phyloP scores from a whole-genome alignment of 495 filamentous ascomycete genomes.

The Hyaloscypha hepaticicola region DNA sequence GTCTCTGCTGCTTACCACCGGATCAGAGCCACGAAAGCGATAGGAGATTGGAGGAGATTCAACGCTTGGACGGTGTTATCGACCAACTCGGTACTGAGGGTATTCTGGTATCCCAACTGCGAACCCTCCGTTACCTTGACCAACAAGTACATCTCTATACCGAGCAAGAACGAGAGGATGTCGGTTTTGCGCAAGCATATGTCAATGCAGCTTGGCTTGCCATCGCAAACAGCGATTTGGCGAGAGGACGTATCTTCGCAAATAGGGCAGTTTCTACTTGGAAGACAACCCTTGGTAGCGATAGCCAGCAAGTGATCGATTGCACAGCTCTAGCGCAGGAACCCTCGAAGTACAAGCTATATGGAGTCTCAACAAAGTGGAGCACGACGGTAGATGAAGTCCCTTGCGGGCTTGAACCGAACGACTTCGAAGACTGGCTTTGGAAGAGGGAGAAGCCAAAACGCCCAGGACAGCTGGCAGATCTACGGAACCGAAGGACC shows the following conservation, averaged over 20 bases:
- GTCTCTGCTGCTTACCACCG: slow-evolving; percentile 34
- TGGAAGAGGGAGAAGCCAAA: slow-evolving; percentile 32
- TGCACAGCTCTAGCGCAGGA: slow-evolving; percentile 9
- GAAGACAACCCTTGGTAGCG: slow-evolving; percentile 21
- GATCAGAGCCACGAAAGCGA: slow-evolving; percentile 34
- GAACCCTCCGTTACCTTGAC: slow-evolving; percentile 25
- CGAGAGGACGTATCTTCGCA: slow-evolving; percentile 38
- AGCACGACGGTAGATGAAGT: slow-evolving; percentile 30
- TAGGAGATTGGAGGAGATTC: slow-evolving; percentile 26
- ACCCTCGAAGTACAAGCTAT: slow-evolving; percentile 26
- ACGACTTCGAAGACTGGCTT: slow-evolving; percentile 35
- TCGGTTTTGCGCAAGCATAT: slow-evolving; percentile 24
- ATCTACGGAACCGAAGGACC: slow-evolving; percentile 29
- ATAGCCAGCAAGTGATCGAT: slow-evolving; percentile 19
- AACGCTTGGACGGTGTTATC: slow-evolving; percentile 28
- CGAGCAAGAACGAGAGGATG: slow-evolving; percentile 28
- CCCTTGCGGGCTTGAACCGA: slow-evolving; percentile 29
- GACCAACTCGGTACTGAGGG: slow-evolving; percentile 15
- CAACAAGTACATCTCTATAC: slow-evolving; percentile 24
- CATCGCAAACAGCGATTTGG: slow-evolving; percentile 38
- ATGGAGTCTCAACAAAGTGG: slow-evolving; percentile 31
- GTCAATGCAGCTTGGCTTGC: slow-evolving; percentile 37
- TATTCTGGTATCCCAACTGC: slow-evolving; percentile 18
- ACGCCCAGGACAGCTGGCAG: slow-evolving; percentile 19
- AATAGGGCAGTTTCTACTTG: slow-evolving; percentile 31